A percentile compares a stretch with the other conserved stretches of the same genome.
phyloP scores from a whole-genome alignment of 1,284 basidiomycete genomes.

The Trichosporon inkin region DNA sequence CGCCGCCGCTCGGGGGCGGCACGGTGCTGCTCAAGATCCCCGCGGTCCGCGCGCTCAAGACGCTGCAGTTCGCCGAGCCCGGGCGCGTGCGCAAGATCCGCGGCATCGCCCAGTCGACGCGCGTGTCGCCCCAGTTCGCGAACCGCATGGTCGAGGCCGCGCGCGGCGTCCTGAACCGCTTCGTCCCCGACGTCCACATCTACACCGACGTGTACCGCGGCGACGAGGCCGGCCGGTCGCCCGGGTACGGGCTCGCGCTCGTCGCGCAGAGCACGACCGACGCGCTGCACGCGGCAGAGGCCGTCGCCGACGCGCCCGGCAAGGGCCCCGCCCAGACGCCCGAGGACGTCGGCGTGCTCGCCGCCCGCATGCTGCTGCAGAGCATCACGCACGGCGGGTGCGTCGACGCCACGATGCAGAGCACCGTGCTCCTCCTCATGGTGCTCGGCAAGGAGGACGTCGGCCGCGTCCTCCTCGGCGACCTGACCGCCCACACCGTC shows the following conservation, averaged over 20 bases:
- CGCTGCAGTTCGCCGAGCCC: constrained; percentile 82
- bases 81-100: constrained; percentile 92
- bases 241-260: constrained; percentile 88
- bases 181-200: constrained; percentile 96
- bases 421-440: constrained; percentile 84
- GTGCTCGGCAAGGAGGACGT: constrained; percentile 94
- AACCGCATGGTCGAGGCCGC: constrained; percentile 96
- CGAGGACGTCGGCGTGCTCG: constrained; percentile 82
- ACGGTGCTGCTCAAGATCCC: constrained; percentile 92
- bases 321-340: constrained; percentile 57
- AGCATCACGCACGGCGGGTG: constrained; percentile 83
- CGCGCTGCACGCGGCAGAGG: constrained; percentile 82
- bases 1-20: constrained; percentile 87
- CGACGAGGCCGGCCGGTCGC: constrained; percentile 91
- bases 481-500: constrained; percentile 72
- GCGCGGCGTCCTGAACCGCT: constrained; percentile 86
- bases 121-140: constrained; percentile 94
- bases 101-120: constrained; percentile 92
- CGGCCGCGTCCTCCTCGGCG: constrained; percentile 77
- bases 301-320: constrained; percentile 40
- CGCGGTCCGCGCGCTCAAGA: constrained; percentile 80
- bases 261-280: constrained; percentile 89
- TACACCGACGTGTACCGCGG: constrained; percentile 99
- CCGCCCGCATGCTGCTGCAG: constrained; percentile 69
- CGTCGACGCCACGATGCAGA: constrained; percentile 84